A percentile compares a stretch with the other conserved stretches of the same genome.
phyloP scores from a whole-genome alignment of 345 rosid genomes.

The Geranium rotundifolium region DNA sequence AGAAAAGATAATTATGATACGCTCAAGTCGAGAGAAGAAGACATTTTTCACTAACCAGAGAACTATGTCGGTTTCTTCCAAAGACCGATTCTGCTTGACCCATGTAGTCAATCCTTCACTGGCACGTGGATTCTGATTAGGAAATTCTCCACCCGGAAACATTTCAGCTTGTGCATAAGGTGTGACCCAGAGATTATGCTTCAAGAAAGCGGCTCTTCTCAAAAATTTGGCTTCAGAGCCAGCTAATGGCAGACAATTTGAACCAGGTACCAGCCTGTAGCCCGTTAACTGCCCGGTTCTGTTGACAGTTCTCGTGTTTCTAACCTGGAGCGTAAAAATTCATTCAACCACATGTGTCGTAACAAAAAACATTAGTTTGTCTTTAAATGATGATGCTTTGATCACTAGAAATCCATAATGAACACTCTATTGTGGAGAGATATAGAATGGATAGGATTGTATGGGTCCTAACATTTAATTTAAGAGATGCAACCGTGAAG shows the following conservation, averaged over 20 bases:
- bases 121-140: constrained; percentile 83
- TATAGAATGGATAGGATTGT: neutral
- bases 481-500: constrained; percentile 4
- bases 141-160: constrained; percentile 91
- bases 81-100: constrained; percentile 68
- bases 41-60: constrained; percentile 45
- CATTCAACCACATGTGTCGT: neutral
- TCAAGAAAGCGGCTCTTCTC: constrained; percentile 77
- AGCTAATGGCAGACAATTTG: constrained; percentile 81
- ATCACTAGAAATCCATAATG: neutral
- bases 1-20: neutral
- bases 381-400: neutral
- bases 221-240: constrained; percentile 76
- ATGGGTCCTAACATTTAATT: neutral
- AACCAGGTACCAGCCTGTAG: constrained; percentile 75
- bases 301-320: constrained; percentile 82
- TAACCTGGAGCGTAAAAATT: constrained; percentile 35
- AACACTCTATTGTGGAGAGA: neutral
- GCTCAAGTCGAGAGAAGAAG: neutral
- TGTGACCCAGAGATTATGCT: constrained; percentile 85
- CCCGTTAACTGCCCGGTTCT: constrained; percentile 83
- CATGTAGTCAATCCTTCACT: constrained; percentile 82
- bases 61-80: constrained; percentile 74
- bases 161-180: constrained; percentile 50
- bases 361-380: too few species aligned